Conservation (phyloP, 2,329 filamentous ascomycete genomes). For the Scolecobasidium constrictum region DNA sequence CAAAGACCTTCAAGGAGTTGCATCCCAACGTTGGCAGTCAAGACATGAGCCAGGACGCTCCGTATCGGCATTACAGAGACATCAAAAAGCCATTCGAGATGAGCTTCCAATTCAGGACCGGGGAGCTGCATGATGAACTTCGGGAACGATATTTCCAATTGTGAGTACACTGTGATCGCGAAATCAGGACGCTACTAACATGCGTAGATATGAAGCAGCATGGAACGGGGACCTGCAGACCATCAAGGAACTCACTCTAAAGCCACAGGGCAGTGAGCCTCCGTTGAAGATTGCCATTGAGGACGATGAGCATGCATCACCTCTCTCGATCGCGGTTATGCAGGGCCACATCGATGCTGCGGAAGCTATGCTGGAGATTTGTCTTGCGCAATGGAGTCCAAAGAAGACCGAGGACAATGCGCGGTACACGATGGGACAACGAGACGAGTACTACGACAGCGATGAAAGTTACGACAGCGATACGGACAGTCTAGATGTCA, state of each 20-base stretch:
- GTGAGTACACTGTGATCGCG: conserved; percentile 25
- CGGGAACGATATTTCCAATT: conserved; percentile 52
- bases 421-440: conserved; percentile 11
- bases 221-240: conserved; percentile 58
- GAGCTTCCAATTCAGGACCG: conserved; percentile 38
- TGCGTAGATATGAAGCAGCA: conserved; percentile 55
- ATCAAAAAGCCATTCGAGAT: conserved; percentile 33
- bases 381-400: conserved; percentile 55
- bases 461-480: conserved; percentile 16
- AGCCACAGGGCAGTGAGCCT: conserved; percentile 45
- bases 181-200: neutral
- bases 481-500: conserved; percentile 21
- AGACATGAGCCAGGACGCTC: neutral
- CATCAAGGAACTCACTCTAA: conserved; percentile 54
- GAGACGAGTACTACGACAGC: neutral
- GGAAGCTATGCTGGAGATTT: conserved; percentile 57
- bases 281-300: conserved; percentile 54
- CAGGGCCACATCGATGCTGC: conserved; percentile 55
- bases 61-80: conserved; percentile 7
- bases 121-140: conserved; percentile 42
- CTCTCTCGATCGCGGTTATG: conserved; percentile 59
- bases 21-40: conserved; percentile 38
- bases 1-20: conserved; percentile 56
- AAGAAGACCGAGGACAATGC: conserved; percentile 41
- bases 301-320: conserved; percentile 42